Evolutionary conservation across 768 basidiomycete species (phyloP), one percentile per base, ranked within the genome.

Genomic region (Mycena alexandri): DNA sequence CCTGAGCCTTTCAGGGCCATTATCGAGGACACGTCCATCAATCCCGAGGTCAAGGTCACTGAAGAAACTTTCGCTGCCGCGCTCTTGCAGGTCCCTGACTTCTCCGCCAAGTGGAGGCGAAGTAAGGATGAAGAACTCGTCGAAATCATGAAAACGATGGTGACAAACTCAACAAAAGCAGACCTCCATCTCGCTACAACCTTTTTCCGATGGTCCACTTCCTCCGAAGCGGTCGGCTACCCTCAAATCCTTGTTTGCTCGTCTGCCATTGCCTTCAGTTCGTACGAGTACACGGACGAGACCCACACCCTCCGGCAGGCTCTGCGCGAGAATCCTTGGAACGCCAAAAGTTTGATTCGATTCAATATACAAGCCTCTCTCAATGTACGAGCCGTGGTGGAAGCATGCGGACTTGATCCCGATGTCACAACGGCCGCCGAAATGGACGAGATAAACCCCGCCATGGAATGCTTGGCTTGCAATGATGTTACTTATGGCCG

Each of bases 361-460:
- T 46, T 52, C 21, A 14, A 62, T 24, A 21, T 34, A n/a, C 16
- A 3, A 33, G 66, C 61, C 16, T 44, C 8, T 14, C 46, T 9
- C 19, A 44, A 29, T 51, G 47, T 50, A 19, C 54, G 50, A 46
- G 34, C 41, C 19, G 55, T 67, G 22, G 41, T 67, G 17, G 21
- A 54, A 5, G 61, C 66, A 7, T 67, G 66, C 12, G 61, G 48
- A 36, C 34, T 67, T 6, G 66, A 67, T 53, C 61, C 66, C 24
- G 61, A 62, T 13, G 66, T 67, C 2, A 67, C 61, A 11, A 62
- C 66, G 0, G 5, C 33, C 21, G 12, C 47, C n/a, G 66, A 67
- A 24, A 62, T 67, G 66, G 33, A 67, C 36, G 66, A 67, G 36
- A 61, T 67, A 19, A 51, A 67, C 25, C 66, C 66, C 12, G 48